These are phyloP conservation scores for Pyrrhoderma noxium DNA, from an alignment of 1,284 basidiomycete species.

Conservation along the genomic window DNA sequence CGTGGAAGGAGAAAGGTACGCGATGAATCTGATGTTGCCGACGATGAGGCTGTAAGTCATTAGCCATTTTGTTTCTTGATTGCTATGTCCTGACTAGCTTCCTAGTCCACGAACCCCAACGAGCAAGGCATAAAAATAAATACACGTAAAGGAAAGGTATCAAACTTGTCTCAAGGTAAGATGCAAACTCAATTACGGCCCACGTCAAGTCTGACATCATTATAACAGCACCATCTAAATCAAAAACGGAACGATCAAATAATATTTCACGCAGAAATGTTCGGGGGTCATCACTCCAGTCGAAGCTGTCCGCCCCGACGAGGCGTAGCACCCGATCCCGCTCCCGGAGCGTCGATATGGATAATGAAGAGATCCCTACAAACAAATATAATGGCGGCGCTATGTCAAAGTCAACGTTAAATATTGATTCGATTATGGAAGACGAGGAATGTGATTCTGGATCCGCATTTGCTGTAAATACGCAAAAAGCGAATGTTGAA, in stretches of 20 bases:
- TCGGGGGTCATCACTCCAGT: neutral
- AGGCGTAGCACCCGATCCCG: slow-evolving; percentile 14
- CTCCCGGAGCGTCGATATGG: slow-evolving; percentile 14
- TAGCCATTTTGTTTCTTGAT: neutral
- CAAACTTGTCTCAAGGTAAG: neutral
- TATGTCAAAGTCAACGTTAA: neutral
- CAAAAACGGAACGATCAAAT: neutral
- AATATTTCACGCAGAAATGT: slow-evolving; percentile 6
- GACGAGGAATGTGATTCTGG: slow-evolving; percentile 9
- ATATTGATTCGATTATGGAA: slow-evolving; percentile 14
- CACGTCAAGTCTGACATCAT: neutral
- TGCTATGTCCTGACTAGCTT: neutral
- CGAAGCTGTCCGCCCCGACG: neutral
- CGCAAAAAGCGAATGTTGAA: slow-evolving; percentile 4
- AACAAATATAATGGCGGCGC: slow-evolving; percentile 16
- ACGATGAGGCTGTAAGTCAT: neutral
- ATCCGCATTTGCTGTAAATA: slow-evolving; percentile 3
- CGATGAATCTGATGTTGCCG: neutral
- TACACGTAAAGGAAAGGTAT: neutral
- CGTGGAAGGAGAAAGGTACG: neutral
- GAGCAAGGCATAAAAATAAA: slow-evolving; percentile 1
- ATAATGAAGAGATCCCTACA: slow-evolving; percentile 8
- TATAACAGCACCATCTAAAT: neutral
- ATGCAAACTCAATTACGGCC: neutral
- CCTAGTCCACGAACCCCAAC: slow-evolving; percentile 1